phyloP scores from a whole-genome alignment of 1,284 basidiomycete species.

The Irpex sp. region DNA sequence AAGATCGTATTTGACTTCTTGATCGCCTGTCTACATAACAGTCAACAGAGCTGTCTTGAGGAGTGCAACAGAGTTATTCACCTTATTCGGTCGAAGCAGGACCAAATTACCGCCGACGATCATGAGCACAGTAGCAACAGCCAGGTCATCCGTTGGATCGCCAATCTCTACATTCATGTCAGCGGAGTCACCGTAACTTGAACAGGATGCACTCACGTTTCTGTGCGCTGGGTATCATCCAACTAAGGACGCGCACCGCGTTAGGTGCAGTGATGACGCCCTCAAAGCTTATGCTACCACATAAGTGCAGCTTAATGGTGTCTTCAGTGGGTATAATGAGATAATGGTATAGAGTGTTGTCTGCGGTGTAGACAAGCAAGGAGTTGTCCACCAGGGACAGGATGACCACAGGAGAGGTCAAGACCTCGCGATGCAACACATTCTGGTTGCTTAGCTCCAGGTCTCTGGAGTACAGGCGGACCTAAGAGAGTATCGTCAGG shows the following conservation, averaged over 20 bases:
- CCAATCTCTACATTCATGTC: conserved; percentile 65
- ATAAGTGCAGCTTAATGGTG: conserved; percentile 82
- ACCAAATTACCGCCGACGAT: conserved; percentile 93
- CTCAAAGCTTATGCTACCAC: conserved; percentile 93
- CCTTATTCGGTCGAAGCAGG: conserved; percentile 81
- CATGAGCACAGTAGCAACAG: conserved; percentile 94
- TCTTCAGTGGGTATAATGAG: conserved; percentile 85
- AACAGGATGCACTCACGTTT: conserved; percentile 61
- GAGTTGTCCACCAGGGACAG: conserved; percentile 94
- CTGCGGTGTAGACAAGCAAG: conserved; percentile 94
- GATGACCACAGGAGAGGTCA: conserved; percentile 78
- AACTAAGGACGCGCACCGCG: conserved; percentile 89
- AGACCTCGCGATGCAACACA: conserved; percentile 79
- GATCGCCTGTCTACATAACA: conserved; percentile 60
- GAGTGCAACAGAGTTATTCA: conserved; percentile 22
- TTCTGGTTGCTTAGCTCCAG: conserved; percentile 85
- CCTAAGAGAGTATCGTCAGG: conserved; percentile 39
- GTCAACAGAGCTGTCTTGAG: not conserved
- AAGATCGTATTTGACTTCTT: conserved; percentile 97
- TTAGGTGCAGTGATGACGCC: conserved; percentile 87
- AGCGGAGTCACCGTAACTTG: conserved; percentile 10
- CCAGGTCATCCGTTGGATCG: conserved; percentile 90
- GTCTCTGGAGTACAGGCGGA: conserved; percentile 95
- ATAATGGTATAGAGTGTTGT: conserved; percentile 94
- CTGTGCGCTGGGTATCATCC: conserved; percentile 94